phyloP scores from a whole-genome alignment of 2,329 filamentous ascomycete species.

The Stemphylium lycopersici region DNA sequence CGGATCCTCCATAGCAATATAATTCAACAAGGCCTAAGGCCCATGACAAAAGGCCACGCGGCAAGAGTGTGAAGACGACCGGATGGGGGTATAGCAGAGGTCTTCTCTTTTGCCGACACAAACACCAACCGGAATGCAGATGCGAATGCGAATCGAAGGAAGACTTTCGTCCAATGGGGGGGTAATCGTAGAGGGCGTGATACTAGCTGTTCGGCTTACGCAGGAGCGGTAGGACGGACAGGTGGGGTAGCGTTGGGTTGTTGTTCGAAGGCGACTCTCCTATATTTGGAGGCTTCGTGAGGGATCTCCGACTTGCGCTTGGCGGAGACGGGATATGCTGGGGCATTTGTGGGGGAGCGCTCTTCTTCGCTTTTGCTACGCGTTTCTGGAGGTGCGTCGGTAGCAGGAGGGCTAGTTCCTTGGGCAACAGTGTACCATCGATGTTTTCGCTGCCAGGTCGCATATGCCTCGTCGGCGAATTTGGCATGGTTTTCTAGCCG shows the following conservation, averaged over 20 bases:
- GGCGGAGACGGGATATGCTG: conserved; percentile 8
- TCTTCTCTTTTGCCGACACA: conserved; percentile 20
- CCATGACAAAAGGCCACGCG: neutral
- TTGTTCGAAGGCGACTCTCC: conserved; percentile 17
- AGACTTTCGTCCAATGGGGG: conserved; percentile 9
- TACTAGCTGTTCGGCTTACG: conserved; percentile 9
- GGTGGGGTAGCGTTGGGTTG: conserved; percentile 16
- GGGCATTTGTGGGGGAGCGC: neutral
- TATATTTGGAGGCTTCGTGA: conserved; percentile 22
- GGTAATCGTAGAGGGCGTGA: conserved; percentile 3
- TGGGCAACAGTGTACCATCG: conserved; percentile 4
- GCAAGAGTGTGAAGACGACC: conserved; percentile 12
- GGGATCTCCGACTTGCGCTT: conserved; percentile 28
- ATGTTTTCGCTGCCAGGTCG: conserved; percentile 6
- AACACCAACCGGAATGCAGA: conserved; percentile 30
- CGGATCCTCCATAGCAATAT: conserved; percentile 2
- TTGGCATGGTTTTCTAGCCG: conserved; percentile 22
- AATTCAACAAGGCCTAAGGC: neutral
- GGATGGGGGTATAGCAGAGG: conserved; percentile 29
- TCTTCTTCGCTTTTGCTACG: conserved; percentile 7
- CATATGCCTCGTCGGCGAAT: conserved; percentile 26
- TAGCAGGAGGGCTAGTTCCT: conserved; percentile 7
- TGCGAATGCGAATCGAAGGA: conserved; percentile 17
- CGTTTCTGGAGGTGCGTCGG: conserved; percentile 9
- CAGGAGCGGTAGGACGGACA: conserved; percentile 20